Conservation (phyloP, 306 rosid genomes). For the Trifolium fragiferum region DNA sequence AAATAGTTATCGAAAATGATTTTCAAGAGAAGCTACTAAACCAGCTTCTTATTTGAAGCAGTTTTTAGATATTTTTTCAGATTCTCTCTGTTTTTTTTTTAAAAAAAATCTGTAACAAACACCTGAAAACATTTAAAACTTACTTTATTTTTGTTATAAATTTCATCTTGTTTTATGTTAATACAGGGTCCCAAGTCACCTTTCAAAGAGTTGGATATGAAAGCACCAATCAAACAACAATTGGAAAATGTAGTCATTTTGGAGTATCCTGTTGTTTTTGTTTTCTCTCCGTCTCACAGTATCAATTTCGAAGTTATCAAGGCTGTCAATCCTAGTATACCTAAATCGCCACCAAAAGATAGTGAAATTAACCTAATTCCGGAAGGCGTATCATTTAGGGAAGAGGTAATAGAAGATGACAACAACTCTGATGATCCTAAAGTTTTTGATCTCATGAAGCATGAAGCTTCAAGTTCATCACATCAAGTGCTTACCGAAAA, state of each 20-base stretch:
- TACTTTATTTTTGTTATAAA: not conserved
- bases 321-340: constrained; percentile 39
- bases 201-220: constrained; percentile 69
- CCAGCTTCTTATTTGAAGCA: too few relatives aligned
- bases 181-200: constrained; percentile 70
- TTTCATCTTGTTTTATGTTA: constrained; percentile 37
- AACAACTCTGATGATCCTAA: constrained; percentile 45
- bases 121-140: too few relatives aligned
- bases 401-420: constrained; percentile 78
- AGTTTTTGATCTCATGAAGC: constrained; percentile 63
- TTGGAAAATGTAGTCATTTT: constrained; percentile 60
- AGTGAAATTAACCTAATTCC: constrained; percentile 44
- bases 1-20: too few relatives aligned
- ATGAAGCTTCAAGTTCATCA: constrained; percentile 48
- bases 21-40: too few relatives aligned
- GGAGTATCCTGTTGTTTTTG: constrained; percentile 86
- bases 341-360: constrained; percentile 50
- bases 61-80: too few relatives aligned
- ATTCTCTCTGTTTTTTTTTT: too few relatives aligned
- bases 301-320: constrained; percentile 67
- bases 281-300: constrained; percentile 69
- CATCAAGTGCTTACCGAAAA: constrained; percentile 20
- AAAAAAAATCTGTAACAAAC: too few relatives aligned
- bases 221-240: constrained; percentile 74
- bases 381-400: constrained; percentile 62